Base-by-base conservation (phyloP, 306 rosid genomes). In the Inga leiocalycina region DNA sequence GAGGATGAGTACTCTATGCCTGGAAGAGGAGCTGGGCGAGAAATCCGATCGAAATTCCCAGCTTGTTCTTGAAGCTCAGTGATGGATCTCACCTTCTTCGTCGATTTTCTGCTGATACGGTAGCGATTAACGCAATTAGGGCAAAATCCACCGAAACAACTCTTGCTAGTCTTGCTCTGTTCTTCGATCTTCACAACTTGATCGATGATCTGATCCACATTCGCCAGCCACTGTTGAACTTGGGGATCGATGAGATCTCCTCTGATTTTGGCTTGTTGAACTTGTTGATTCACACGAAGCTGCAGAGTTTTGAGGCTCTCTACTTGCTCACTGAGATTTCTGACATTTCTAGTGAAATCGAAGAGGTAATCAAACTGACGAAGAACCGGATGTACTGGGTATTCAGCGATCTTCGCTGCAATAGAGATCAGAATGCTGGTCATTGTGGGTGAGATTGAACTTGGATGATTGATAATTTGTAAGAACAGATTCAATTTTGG, bases 71-170 rank as follows among this genome's bases (percentile, higher is more conserved):
- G 61, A 64, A 77, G 73, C 45, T 30, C 17, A 11, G 20, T 0
- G 20, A 77, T 64, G 12, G 32, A 45, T 43, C 0, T 46, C 24
- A 32, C 45, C 45, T 62, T 77, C 81, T 64, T 77, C 15, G 73
- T 62, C 5, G 74, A 77, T 64, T 77, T 77, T n/a, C 61, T 62
- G 41, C 73, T 77, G 0, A 45, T 14, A 27, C 59, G 19, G 62
- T 64, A 77, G 57, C 73, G 72, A 65, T 30, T 27, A 19, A 77
- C 51, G 45, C 81, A 77, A 64, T 64, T 77, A 34, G 61, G 81
- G 45, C 72, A 61, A 6, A 17, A 24, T 35, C 80, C 80, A 77
- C 34, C 27, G 12, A 61, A 77, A 43, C 80, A 77, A 4, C 12
- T 77, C 27, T 2, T 44, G 24, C 45, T 16, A 27, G 35, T 32